Evolutionary conservation across 192 early-diverging fungal genomes (phyloP).

Genomic region (Mortierella hygrophila): DNA sequence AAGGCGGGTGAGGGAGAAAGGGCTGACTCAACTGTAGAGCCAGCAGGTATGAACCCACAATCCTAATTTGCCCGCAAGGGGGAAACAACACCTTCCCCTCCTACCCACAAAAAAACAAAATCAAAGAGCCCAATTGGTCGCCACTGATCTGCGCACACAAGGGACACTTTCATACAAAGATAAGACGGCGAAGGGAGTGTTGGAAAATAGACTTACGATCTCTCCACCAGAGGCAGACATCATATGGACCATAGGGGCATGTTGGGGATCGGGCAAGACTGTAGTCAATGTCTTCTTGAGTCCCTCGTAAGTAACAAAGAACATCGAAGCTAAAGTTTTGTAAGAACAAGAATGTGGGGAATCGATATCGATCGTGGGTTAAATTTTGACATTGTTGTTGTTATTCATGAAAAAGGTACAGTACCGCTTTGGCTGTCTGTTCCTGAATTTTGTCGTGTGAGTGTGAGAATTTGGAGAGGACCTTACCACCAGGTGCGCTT

Average conservation of each 20-base stretch:
- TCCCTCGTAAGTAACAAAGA: slow-evolving; percentile 94
- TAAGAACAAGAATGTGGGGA: neutral
- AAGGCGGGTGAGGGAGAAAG: neutral
- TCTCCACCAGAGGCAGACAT: slow-evolving; percentile 90
- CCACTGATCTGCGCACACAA: slow-evolving; percentile 4
- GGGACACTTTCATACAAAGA: neutral
- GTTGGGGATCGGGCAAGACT: slow-evolving; percentile 56
- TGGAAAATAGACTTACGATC: slow-evolving; percentile 68
- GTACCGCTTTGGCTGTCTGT: neutral
- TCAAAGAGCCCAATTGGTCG: slow-evolving; percentile 13
- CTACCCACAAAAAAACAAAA: slow-evolving; percentile 14
- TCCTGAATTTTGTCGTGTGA: neutral
- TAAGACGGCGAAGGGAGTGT: neutral
- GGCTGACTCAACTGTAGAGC: neutral
- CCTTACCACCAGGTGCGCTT: slow-evolving; percentile 86
- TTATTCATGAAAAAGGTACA: neutral
- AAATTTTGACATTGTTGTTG: neutral
- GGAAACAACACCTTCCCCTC: neutral
- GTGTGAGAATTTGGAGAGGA: too few species aligned
- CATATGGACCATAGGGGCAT: slow-evolving; percentile 86
- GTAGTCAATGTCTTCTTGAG: slow-evolving; percentile 69
- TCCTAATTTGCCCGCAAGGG: slow-evolving; percentile 4
- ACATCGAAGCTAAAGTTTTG: slow-evolving; percentile 73
- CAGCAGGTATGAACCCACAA: neutral
- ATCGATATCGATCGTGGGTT: neutral